Percentiles rank a stretch among this genome's conserved stretches.
Evolutionary conservation across 345 rosid genomes (phyloP).

Genomic region (Brassica cretica): DNA sequence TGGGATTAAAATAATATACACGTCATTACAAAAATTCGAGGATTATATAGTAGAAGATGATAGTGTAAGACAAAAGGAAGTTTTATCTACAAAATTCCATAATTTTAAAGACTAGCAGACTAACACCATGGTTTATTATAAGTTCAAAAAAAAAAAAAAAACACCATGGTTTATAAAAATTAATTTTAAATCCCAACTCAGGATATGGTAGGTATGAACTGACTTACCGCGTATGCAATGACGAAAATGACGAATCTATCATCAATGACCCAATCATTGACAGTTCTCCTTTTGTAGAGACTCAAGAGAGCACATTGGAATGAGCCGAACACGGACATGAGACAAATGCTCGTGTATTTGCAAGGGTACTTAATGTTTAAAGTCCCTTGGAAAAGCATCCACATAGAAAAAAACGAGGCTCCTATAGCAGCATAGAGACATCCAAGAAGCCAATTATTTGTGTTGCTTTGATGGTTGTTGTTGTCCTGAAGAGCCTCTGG

Average conservation of each 20-base stretch:
- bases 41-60: neutral
- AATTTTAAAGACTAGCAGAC: neutral
- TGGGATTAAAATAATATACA: neutral
- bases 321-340: constrained; percentile 58
- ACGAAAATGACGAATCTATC: constrained; percentile 46
- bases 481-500: constrained; percentile 6
- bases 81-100: neutral
- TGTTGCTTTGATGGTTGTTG: constrained; percentile 2
- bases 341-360: constrained; percentile 61
- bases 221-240: constrained; percentile 56
- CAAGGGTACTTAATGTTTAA: constrained; percentile 53
- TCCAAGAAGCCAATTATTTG: constrained; percentile 19
- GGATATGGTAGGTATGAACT: neutral
- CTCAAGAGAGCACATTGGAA: constrained; percentile 59
- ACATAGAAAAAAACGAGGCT: constrained; percentile 45
- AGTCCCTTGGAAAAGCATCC: constrained; percentile 62
- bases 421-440: constrained; percentile 13
- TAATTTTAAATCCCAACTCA: neutral
- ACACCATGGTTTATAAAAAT: no score
- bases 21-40: neutral
- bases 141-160: no score
- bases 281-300: constrained; percentile 40
- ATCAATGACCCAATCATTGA: constrained; percentile 50
- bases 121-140: neutral
- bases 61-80: neutral